Conservation (phyloP, 108 stramenopile genomes). For the Asterionellopsis glacialis region DNA sequence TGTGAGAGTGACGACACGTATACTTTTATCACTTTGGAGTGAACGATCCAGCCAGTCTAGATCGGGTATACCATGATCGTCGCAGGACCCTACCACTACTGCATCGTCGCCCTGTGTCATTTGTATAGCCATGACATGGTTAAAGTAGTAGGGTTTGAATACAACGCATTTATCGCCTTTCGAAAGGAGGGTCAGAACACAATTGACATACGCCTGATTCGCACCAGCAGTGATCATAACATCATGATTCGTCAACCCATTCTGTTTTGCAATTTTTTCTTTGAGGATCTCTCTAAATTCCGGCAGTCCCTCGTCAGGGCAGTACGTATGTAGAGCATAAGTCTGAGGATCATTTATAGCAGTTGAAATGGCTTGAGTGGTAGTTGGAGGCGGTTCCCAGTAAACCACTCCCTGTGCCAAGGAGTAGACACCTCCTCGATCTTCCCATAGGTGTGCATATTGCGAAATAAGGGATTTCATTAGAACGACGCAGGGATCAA, state of each 20-base stretch:
- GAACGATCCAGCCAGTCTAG: constrained; percentile 42
- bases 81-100: constrained; percentile 58
- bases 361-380: constrained; percentile 27
- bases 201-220: constrained; percentile 91
- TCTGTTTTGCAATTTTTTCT: constrained; percentile 52
- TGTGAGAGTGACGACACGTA: constrained; percentile 81
- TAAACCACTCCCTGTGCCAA: constrained; percentile 85
- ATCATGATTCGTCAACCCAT: constrained; percentile 52
- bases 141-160: constrained; percentile 91
- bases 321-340: constrained; percentile 54
- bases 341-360: constrained; percentile 11
- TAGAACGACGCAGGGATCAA: constrained; percentile 83
- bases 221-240: constrained; percentile 93
- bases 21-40: constrained; percentile 31
- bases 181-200: constrained; percentile 68
- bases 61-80: constrained; percentile 51
- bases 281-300: constrained; percentile 45
- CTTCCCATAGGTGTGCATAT: constrained; percentile 56
- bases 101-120: constrained; percentile 39
- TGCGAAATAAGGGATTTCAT: constrained; percentile 68
- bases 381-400: constrained; percentile 65
- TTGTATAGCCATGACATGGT: constrained; percentile 89
- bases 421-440: constrained; percentile 63
- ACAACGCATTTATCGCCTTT: constrained; percentile 63
- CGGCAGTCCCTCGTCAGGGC: constrained; percentile 78